A percentile compares a stretch with the other conserved stretches of the same genome.
Conservation (phyloP, 2,329 filamentous ascomycete species). For the Hypoxylon rubiginosum region DNA sequence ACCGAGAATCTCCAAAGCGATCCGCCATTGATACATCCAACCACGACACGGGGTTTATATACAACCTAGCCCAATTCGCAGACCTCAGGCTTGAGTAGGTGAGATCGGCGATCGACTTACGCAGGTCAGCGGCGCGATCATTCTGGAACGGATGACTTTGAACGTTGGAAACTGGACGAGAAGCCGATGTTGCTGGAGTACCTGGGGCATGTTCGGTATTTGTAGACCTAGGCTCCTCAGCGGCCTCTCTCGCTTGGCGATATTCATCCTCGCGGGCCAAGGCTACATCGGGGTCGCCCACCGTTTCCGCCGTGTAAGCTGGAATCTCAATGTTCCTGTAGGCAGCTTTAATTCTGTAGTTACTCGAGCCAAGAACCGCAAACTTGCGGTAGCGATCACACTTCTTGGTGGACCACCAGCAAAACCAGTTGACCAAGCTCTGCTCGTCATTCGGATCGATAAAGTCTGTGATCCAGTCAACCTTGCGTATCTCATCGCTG, state of each 20-base stretch:
- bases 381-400: constrained; percentile 68
- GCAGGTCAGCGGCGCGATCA: constrained; percentile 40
- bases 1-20: constrained; percentile 48
- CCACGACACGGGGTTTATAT: constrained; percentile 59
- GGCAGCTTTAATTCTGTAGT: constrained; percentile 44
- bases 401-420: constrained; percentile 66
- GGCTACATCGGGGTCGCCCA: constrained; percentile 56
- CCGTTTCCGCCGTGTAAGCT: constrained; percentile 53
- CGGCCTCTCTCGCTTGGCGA: constrained; percentile 22
- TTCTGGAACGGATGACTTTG: no score
- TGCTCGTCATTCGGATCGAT: constrained; percentile 73
- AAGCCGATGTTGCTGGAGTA: constrained; percentile 1
- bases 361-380: constrained; percentile 65
- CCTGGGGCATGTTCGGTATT: neutral
- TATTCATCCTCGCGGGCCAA: constrained; percentile 25
- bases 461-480: constrained; percentile 61
- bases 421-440: constrained; percentile 74
- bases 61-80: constrained; percentile 50
- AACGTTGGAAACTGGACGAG: constrained; percentile 8
- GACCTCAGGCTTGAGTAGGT: neutral
- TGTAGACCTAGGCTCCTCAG: constrained; percentile 45
- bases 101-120: constrained; percentile 36
- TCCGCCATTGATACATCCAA: constrained; percentile 56
- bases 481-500: constrained; percentile 50
- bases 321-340: constrained; percentile 54